Percentiles rank a stretch among this genome's conserved stretches.
Evolutionary conservation across 441 rosid genomes (phyloP).

Genomic region (Rhodomyrtus psidioides): DNA sequence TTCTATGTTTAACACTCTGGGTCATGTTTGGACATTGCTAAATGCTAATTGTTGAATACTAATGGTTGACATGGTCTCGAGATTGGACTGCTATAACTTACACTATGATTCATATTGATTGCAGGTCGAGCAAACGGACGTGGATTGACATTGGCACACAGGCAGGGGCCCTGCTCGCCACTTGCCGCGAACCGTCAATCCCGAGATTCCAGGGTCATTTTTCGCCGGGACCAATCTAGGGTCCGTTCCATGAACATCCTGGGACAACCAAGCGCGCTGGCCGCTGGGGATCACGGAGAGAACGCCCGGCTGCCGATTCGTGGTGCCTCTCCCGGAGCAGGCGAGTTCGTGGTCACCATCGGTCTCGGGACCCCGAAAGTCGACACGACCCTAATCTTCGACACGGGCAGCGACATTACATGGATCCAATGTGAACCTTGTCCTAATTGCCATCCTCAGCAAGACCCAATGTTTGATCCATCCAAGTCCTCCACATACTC

Average conservation of each 20-base stretch:
- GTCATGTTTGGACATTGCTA: not conserved
- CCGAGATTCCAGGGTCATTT: not conserved
- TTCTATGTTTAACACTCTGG: not conserved
- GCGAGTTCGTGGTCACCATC: not conserved
- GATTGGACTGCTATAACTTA: not conserved
- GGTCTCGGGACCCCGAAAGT: not conserved
- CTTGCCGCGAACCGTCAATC: not conserved
- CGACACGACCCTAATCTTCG: not conserved
- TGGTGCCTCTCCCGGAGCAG: not conserved
- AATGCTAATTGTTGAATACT: not conserved
- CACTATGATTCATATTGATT: not conserved
- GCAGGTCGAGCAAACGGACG: not conserved
- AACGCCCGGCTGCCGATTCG: not conserved
- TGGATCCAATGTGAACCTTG: not conserved
- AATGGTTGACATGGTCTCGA: not conserved
- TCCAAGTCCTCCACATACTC: conserved; percentile 13
- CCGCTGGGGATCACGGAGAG: not conserved
- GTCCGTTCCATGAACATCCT: not conserved
- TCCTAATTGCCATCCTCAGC: not conserved
- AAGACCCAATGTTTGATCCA: conserved; percentile 10
- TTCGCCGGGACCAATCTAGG: not conserved
- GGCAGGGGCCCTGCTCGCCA: not conserved
- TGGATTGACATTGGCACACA: not conserved
- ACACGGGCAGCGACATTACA: not conserved
- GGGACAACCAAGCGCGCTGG: not conserved